Conservation (phyloP, 2,329 filamentous ascomycete genomes). For the Colletotrichum cuscutae region DNA sequence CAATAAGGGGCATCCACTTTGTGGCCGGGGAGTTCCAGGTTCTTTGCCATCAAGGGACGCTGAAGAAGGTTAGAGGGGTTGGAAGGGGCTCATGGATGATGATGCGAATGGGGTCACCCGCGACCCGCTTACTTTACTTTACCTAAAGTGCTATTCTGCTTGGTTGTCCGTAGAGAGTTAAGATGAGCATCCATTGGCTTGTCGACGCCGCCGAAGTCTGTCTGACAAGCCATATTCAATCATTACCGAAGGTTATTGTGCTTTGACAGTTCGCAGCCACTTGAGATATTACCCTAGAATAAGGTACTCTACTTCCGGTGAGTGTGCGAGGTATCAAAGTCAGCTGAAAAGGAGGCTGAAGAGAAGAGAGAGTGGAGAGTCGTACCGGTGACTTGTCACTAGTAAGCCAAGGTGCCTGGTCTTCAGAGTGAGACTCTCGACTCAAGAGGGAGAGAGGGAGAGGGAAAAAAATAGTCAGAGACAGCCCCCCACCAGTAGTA, state of each 20-base stretch:
- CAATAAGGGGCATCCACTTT: slow-evolving; percentile 15
- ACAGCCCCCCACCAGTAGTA: slow-evolving; percentile 1
- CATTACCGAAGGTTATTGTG: not conserved
- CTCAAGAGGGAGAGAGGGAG: not conserved
- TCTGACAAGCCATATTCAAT: slow-evolving; percentile 1
- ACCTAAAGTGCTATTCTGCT: not conserved
- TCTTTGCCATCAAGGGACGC: slow-evolving; percentile 4
- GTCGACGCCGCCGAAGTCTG: not conserved
- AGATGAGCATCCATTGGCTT: slow-evolving; percentile 1
- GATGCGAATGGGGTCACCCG: slow-evolving; percentile 7
- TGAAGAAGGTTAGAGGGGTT: not conserved
- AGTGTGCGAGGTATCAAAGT: not conserved
- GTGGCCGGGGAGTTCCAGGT: slow-evolving; percentile 17
- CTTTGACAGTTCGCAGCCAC: not conserved
- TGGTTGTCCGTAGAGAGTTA: not conserved
- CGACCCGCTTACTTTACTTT: not conserved
- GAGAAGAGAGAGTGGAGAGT: not conserved
- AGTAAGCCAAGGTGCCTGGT: not conserved
- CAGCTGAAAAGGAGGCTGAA: slow-evolving; percentile 1
- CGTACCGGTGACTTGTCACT: not conserved
- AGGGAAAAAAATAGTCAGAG: not conserved
- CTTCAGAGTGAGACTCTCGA: not conserved
- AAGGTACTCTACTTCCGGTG: not conserved
- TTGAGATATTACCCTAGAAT: not conserved
- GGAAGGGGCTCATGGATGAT: slow-evolving; percentile 7